phyloP scores from a whole-genome alignment of 139 green algal genomes.

The Micromonas commoda region DNA sequence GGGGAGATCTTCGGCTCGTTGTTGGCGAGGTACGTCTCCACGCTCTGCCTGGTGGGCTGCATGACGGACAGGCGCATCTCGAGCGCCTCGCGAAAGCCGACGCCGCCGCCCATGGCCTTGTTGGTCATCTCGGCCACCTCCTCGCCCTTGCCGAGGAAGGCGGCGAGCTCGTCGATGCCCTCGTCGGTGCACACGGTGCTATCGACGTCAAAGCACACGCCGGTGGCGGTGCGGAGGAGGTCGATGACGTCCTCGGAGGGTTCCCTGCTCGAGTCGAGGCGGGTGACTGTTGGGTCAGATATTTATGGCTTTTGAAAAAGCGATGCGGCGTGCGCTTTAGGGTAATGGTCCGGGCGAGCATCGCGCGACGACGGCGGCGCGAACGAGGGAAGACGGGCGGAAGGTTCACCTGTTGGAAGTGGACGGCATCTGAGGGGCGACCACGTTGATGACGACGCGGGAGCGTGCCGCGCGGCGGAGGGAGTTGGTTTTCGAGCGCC shows the following conservation, averaged over 20 bases:
- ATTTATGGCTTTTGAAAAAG: too few species aligned
- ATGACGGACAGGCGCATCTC: constrained; percentile 71
- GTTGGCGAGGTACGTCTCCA: constrained; percentile 62
- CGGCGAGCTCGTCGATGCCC: constrained; percentile 93
- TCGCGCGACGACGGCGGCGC: too few species aligned
- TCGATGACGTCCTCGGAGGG: not conserved
- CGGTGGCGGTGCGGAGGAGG: constrained; percentile 41
- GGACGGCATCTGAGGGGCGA: not conserved
- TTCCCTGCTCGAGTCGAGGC: not conserved
- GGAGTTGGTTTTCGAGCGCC: not conserved
- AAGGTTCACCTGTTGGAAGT: too few species aligned
- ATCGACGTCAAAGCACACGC: constrained; percentile 95
- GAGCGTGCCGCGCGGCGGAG: not conserved
- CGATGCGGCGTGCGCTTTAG: too few species aligned
- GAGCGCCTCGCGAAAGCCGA: constrained; percentile 87
- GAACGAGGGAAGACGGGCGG: too few species aligned
- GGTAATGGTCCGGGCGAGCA: too few species aligned
- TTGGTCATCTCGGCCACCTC: constrained; percentile 75
- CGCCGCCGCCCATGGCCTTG: constrained; percentile 84
- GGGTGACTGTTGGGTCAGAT: too few species aligned
- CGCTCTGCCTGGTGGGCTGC: constrained; percentile 46
- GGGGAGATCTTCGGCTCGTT: constrained; percentile 63
- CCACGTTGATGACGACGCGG: not conserved
- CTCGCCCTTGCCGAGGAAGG: constrained; percentile 78
- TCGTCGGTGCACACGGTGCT: constrained; percentile 92